These are phyloP conservation scores for Cyclotella kingstonii DNA, from an alignment of 108 stramenopile genomes.

Conservation along the genomic window DNA sequence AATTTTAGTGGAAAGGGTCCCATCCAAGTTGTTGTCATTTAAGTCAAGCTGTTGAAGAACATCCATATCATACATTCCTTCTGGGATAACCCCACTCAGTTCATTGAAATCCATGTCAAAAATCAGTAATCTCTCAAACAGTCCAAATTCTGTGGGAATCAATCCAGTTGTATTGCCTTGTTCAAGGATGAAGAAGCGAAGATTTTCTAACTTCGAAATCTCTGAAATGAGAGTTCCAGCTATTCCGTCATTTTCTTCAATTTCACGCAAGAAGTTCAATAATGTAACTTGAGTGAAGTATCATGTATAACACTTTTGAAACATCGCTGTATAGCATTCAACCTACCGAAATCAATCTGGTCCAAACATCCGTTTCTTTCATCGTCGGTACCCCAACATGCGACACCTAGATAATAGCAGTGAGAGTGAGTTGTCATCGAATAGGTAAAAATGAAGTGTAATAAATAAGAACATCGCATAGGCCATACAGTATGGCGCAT, in stretches of 20 bases:
- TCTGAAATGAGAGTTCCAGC: constrained; percentile 59
- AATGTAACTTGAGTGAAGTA: background rate
- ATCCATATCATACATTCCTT: constrained; percentile 14
- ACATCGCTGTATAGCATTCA: background rate
- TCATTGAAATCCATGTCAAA: constrained; percentile 32
- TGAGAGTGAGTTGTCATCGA: too few species aligned
- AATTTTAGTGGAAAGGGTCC: constrained; percentile 48
- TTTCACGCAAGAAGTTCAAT: background rate
- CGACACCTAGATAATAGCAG: constrained; percentile 17
- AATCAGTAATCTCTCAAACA: constrained; percentile 26
- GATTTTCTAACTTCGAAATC: constrained; percentile 31
- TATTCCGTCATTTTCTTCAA: constrained; percentile 56
- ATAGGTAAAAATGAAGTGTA: too few species aligned
- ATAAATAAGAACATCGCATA: too few species aligned
- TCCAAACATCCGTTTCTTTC: constrained; percentile 12
- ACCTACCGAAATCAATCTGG: constrained; percentile 17
- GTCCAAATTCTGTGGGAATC: constrained; percentile 56
- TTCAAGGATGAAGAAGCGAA: constrained; percentile 51
- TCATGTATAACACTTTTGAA: background rate
- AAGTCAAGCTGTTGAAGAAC: constrained; percentile 48
- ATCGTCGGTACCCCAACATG: constrained; percentile 21
- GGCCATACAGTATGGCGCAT: constrained; percentile 20
- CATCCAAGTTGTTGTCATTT: constrained; percentile 49
- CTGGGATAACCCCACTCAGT: constrained; percentile 16
- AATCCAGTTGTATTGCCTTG: constrained; percentile 50